Percentiles rank a stretch among this genome's conserved stretches.
Conservation (phyloP, 768 basidiomycete genomes). For the Lactarius indigo region DNA sequence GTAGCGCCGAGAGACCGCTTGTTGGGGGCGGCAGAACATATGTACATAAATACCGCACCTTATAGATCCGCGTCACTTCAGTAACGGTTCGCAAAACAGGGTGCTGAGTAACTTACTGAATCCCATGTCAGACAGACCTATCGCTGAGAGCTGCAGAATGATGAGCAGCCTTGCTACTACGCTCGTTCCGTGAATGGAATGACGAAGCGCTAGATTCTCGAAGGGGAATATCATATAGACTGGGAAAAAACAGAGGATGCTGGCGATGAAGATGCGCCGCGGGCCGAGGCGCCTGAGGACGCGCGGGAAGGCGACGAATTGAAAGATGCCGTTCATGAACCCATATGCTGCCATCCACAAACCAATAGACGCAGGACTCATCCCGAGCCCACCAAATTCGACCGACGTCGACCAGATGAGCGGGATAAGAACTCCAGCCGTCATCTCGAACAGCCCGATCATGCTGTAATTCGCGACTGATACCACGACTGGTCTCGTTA, state of each 20-base stretch:
- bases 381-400: slow-evolving; percentile 39
- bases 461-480: slow-evolving; percentile 42
- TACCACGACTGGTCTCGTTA: slow-evolving; percentile 37
- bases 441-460: slow-evolving; percentile 44
- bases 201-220: slow-evolving; percentile 9
- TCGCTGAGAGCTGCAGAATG: slow-evolving; percentile 12
- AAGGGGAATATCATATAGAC: slow-evolving; percentile 33
- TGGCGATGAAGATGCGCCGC: slow-evolving; percentile 32
- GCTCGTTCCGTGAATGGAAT: not conserved
- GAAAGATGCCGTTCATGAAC: slow-evolving; percentile 37
- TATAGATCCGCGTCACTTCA: slow-evolving; percentile 19
- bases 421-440: slow-evolving; percentile 39
- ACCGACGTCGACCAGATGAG: slow-evolving; percentile 45
- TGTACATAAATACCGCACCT: slow-evolving; percentile 71
- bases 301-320: slow-evolving; percentile 37
- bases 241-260: slow-evolving; percentile 29
- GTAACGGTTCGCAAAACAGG: not conserved
- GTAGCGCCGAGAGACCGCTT: slow-evolving; percentile 62
- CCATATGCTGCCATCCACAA: slow-evolving; percentile 37
- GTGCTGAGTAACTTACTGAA: slow-evolving; percentile 12
- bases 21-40: slow-evolving; percentile 62
- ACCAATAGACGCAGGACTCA: slow-evolving; percentile 39
- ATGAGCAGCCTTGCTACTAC: not conserved
- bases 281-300: slow-evolving; percentile 38
- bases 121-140: slow-evolving; percentile 15